Evolutionary conservation across 495 filamentous ascomycete species (phyloP), one percentile per base, ranked within the genome.

Genomic region (Aspergillus baeticus): DNA sequence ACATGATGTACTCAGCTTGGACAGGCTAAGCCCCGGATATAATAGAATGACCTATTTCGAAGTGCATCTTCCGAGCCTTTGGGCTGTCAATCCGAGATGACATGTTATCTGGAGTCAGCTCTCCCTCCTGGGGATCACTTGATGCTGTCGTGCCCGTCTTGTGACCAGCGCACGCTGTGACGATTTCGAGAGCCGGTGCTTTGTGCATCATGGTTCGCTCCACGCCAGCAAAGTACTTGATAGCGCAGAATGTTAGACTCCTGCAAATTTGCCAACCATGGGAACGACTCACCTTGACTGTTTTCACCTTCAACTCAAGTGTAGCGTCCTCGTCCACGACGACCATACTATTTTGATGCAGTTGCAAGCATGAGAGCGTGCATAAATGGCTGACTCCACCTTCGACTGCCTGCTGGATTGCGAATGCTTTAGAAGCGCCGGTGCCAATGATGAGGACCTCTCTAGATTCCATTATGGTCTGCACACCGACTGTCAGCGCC

Each of bases 1-100:
- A 37, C 17, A 51, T 51, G 48, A 39, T 51, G 20, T 39, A 51
- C 18, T 41, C 48, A 13, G 23, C 39, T 18, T 51, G 48, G 48
- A 51, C 22, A 20, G 48, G 10, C n/a, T 41, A 51, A 20, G 6
- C 8, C 3, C 3, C 26, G 8, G 26, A 4, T 29, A 8, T 29
- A 29, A 29, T 29, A 4, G 26, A 8, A 8, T 8, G 26, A 8
- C 26, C 26, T 4, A 29, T 29, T 8, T 29, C 26, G 26, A 29
- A 29, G 3, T 3, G 26, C 26, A 29, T 29, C 26, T 29, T 29
- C 6, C 10, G 29, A 18, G 47, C 17, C n/a, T 50, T 41, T n/a
- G 48, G 48, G 35, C 35, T 51, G 4, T 39, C 48, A 15, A 51
- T 51, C 11, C 48, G 35, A 11, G 48, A 51, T 11, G 34, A 51